Evolutionary conservation across 2,329 filamentous ascomycete species (phyloP), one percentile per base, ranked within the genome.

Genomic region (Monosporascus sp.): DNA sequence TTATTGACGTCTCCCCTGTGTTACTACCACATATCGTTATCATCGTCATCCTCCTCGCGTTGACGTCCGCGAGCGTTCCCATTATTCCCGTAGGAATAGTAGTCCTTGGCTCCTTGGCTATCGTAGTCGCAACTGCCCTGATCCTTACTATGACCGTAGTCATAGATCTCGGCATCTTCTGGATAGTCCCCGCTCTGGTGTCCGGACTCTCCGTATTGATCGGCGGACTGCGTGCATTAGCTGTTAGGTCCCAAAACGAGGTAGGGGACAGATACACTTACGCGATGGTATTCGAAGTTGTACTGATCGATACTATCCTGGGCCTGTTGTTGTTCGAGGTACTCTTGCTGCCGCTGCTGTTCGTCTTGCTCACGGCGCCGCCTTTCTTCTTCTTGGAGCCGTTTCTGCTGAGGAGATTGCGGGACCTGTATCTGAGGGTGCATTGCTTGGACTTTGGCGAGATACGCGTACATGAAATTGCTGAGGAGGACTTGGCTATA

Each of bases 381-480:
- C 49, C 76, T 73, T 54, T 66, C 61, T 57, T 68, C 63, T 58
- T 84, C 80, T 56, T 85, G 81, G 50, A 82, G 71, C 50, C 78
- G 76, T 65, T 83, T 83, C 67, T 88, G 86, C 63, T 91, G 91
- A 37, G 88, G 85, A 17, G 88, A 92, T 37, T 88, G 83, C n/a
- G 90, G 90, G 44, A 96, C 86, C 64, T 95, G 90, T 73, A 97
- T 90, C 66, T 96, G 90, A 44, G 94, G 94, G 70, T 99, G 94
- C 90, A 97, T 97, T 65, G 95, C 91, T 73, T 99, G 94, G 46
- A 99, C 94, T 71, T 97, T 99, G 57, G 94, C 94, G 59, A 99
- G 82, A 70, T 99, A 99, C 53, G 91, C 94, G 75, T 99, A 99
- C 94, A 99, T 99, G 73, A 99, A 99, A 71, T 99, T 99, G 73